Evolutionary conservation across 345 rosid species (phyloP), one percentile per base, ranked within the genome.

Genomic region (Eucalyptus paniculata): DNA sequence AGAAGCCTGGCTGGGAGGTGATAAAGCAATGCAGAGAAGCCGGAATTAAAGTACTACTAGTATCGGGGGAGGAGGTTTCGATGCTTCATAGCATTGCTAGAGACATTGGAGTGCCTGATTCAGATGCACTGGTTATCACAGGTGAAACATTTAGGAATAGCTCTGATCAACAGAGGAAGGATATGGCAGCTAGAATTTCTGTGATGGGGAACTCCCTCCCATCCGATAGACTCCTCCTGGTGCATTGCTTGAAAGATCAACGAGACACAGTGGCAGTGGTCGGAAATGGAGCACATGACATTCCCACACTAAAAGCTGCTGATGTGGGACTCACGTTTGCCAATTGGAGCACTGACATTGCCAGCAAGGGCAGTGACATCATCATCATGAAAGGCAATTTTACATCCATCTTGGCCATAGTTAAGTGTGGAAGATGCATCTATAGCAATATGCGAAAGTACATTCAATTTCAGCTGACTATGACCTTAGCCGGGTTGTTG

Each of bases 11-110:
- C 3, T 0, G 2, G 81, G 24, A 72, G 12, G 80, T 5, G 23
- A 17, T 3, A 32, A 1, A 72, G 18, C 1, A 72, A 72, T 72
- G 2, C 0, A 72, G 44, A 34, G 82, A 72, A 34, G 82, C 82
- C 0, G 82, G 82, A 72, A 37, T 72, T 34, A 2, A 34, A 72
- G 26, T 72, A 18, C 4, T 18, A 72, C 3, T 72, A 2, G 2
- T 4, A 9, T 34, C 44, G 2, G 5, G 44, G 2, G 6, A 69
- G 37, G 37, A 14, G 2, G 37, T 15, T 15, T n/a, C 21, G 0
- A 65, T 7, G 72, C 72, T 65, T 3, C 4, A 7, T 19, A 3
- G 1, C 72, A 65, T 14, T 4, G 37, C 37, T 14, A 14, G 19
- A 65, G 72, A 1, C 1, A 1, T 67, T 9, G 80, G 21, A 67